Conservation (phyloP, 176 grass and related monocot genomes). For the Elymus sibiricus region DNA sequence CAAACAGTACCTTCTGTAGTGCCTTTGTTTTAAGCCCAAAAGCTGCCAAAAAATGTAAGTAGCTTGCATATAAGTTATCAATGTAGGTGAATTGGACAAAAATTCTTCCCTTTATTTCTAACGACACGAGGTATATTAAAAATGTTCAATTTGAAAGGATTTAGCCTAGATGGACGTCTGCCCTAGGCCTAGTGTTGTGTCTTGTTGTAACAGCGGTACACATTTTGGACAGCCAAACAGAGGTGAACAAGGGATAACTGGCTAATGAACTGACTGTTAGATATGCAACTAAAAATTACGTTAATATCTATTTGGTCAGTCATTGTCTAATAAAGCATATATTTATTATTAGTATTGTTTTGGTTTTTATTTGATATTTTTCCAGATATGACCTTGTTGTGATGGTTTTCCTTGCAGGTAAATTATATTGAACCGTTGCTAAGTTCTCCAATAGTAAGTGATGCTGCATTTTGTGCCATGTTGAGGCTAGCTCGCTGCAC, state of each 20-base stretch:
- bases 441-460: conserved; percentile 76
- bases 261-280: neutral
- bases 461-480: conserved; percentile 81
- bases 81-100: neutral
- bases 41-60: neutral
- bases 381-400: neutral
- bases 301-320: neutral
- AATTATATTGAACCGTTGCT: conserved; percentile 81
- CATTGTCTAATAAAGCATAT: neutral
- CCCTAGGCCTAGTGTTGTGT: neutral
- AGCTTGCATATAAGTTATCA: neutral
- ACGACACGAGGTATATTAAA: neutral
- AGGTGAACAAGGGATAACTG: neutral
- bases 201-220: neutral
- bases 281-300: conserved; percentile 13
- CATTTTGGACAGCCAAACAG: neutral
- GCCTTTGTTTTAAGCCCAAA: conserved; percentile 7
- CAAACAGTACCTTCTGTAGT: neutral
- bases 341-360: neutral
- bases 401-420: conserved; percentile 51
- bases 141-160: neutral
- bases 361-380: neutral
- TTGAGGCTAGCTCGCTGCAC: conserved; percentile 80
- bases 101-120: neutral
- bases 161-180: neutral